Conservation (phyloP, 2,329 filamentous ascomycete genomes). For the Thielaviopsis euricoi region DNA sequence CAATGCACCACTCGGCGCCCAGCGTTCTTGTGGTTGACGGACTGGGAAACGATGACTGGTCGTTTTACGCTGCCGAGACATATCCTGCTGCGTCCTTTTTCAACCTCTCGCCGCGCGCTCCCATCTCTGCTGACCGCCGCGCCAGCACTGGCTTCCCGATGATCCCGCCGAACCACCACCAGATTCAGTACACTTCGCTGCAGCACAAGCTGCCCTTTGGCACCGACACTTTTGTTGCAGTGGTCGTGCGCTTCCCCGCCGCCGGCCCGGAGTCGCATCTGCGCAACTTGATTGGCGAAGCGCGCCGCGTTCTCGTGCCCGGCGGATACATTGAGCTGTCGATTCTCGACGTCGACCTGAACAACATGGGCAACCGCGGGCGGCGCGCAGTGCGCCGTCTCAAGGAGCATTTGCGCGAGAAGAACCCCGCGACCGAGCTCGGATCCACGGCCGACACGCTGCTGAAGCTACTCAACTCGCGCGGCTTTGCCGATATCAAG, state of each 20-base stretch:
- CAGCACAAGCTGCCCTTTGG: constrained; percentile 57
- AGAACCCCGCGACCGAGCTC: constrained; percentile 43
- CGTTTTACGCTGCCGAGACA: constrained; percentile 67
- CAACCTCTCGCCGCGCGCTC: constrained; percentile 49
- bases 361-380: constrained; percentile 63
- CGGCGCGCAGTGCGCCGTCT: constrained; percentile 52
- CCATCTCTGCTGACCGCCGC: constrained; percentile 28
- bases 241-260: constrained; percentile 62
- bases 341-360: constrained; percentile 62
- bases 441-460: constrained; percentile 43
- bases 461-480: constrained; percentile 47
- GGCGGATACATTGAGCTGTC: constrained; percentile 67
- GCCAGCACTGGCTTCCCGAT: constrained; percentile 31
- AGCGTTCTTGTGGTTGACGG: constrained; percentile 66
- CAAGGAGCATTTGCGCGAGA: constrained; percentile 52
- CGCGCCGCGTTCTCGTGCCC: constrained; percentile 60
- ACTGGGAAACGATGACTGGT: constrained; percentile 78
- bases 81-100: constrained; percentile 62
- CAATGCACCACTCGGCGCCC: constrained; percentile 24
- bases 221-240: constrained; percentile 55
- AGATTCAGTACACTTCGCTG: constrained; percentile 51
- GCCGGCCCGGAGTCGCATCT: constrained; percentile 53
- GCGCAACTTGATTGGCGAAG: constrained; percentile 55
- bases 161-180: constrained; percentile 55
- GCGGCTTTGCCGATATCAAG: constrained; percentile 57